Percentiles rank a stretch among this genome's conserved stretches.
Evolutionary conservation across 441 rosid species (phyloP).

Genomic region (Erodium chrysanthum): DNA sequence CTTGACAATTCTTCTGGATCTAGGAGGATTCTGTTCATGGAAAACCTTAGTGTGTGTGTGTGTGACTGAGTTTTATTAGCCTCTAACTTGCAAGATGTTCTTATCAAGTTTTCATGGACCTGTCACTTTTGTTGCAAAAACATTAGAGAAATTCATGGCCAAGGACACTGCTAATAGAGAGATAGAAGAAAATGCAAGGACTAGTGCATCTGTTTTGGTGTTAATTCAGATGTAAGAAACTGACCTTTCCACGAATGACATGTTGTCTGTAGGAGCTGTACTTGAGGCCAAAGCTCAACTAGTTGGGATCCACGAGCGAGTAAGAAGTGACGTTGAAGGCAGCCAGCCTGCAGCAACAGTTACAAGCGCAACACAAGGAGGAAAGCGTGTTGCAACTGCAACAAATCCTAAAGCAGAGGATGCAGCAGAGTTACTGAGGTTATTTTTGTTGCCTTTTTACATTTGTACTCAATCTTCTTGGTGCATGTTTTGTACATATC

Average conservation of each 20-base stretch:
- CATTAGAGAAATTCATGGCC: not conserved
- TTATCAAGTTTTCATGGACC: not conserved
- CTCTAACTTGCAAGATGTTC: not conserved
- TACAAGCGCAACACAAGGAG: conserved; percentile 28
- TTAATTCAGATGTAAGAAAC: conserved; percentile 7
- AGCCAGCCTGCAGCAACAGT: conserved; percentile 35
- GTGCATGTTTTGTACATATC: not conserved
- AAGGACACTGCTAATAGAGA: not conserved
- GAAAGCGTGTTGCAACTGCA: conserved; percentile 35
- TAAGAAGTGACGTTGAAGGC: conserved; percentile 65
- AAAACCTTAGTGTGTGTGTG: not conserved
- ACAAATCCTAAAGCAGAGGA: too few species aligned
- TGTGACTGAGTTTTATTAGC: not conserved
- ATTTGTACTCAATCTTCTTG: not conserved
- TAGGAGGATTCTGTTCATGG: not conserved
- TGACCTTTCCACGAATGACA: conserved; percentile 8
- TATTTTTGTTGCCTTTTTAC: not conserved
- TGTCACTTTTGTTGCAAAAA: not conserved
- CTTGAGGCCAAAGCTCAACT: conserved; percentile 75
- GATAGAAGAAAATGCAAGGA: not conserved
- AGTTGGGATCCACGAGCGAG: conserved; percentile 78
- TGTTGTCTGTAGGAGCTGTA: conserved; percentile 45
- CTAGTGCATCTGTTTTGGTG: not conserved
- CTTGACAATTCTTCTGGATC: not conserved
- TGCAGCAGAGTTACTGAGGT: conserved; percentile 82